Evolutionary conservation across 257 asterid species (phyloP).

Genomic region (Salvia hispanica): DNA sequence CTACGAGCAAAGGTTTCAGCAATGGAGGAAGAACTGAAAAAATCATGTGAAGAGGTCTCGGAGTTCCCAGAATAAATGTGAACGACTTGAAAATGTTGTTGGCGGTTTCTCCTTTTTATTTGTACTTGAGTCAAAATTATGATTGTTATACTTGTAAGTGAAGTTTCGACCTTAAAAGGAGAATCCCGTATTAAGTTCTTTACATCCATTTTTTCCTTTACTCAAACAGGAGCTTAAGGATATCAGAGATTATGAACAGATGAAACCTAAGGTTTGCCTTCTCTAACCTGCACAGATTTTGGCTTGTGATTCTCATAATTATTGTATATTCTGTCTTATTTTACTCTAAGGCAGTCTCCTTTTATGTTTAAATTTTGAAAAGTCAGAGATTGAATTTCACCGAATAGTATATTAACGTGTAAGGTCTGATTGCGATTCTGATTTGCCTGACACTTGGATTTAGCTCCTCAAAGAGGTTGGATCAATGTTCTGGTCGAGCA

Average conservation of each 20-base stretch:
- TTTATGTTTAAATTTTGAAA: neutral
- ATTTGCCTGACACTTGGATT: constrained; percentile 14
- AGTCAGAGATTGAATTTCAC: no score
- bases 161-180: constrained; percentile 22
- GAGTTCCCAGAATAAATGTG: constrained; percentile 55
- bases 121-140: constrained; percentile 28
- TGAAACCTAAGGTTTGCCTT: constrained; percentile 78
- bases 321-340: neutral
- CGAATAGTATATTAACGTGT: constrained; percentile 4
- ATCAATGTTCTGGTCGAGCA: constrained; percentile 25
- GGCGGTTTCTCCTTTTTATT: no score
- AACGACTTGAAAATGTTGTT: constrained; percentile 75
- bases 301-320: constrained; percentile 13
- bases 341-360: constrained; percentile 8
- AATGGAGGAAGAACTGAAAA: constrained; percentile 73
- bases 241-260: constrained; percentile 73
- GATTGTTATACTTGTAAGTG: constrained; percentile 9
- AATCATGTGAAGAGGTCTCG: constrained; percentile 54
- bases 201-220: constrained; percentile 24
- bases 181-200: constrained; percentile 18
- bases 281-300: constrained; percentile 22
- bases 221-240: constrained; percentile 82
- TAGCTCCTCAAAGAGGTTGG: constrained; percentile 29
- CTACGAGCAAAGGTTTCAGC: constrained; percentile 66
- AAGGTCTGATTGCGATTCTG: constrained; percentile 10